Evolutionary conservation across 176 grass and related monocot genomes (phyloP).

Genomic region (Panicum miliaceum): DNA sequence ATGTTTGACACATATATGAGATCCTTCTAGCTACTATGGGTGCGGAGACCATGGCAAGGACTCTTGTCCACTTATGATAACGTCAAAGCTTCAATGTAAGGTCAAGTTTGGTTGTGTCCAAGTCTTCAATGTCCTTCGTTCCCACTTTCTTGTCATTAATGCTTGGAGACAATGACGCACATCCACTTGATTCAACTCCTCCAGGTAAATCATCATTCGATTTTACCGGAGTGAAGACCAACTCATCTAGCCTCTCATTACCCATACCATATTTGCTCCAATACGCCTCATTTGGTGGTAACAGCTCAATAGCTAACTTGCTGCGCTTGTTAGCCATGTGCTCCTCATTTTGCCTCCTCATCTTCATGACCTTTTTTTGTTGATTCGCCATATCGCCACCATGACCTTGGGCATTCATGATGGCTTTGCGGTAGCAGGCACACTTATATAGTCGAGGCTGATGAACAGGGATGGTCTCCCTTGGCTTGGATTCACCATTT

Average conservation of each 20-base stretch:
- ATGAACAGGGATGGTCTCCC: background rate
- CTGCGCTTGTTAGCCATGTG: background rate
- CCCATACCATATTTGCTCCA: constrained; percentile 12
- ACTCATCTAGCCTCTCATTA: background rate
- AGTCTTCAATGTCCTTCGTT: background rate
- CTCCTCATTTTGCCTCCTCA: constrained; percentile 1
- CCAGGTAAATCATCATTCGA: background rate
- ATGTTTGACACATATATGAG: background rate
- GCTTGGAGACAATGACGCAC: background rate
- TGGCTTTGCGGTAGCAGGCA: constrained; percentile 7
- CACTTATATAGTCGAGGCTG: background rate
- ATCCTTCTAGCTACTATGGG: background rate
- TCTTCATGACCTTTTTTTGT: background rate
- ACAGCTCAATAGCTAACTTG: background rate
- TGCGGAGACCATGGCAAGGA: background rate
- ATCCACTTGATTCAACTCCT: background rate
- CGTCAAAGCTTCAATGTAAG: constrained; percentile 38
- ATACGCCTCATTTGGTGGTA: background rate
- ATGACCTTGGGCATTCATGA: constrained; percentile 26
- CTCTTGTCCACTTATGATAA: background rate
- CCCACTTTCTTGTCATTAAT: background rate
- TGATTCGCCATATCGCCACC: constrained; percentile 24
- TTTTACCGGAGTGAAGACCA: background rate
- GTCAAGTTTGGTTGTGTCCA: background rate
- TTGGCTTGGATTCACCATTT: background rate